Evolutionary conservation across 352 stramenopile genomes (phyloP).

Genomic region (Phytophthora citrophthora): DNA sequence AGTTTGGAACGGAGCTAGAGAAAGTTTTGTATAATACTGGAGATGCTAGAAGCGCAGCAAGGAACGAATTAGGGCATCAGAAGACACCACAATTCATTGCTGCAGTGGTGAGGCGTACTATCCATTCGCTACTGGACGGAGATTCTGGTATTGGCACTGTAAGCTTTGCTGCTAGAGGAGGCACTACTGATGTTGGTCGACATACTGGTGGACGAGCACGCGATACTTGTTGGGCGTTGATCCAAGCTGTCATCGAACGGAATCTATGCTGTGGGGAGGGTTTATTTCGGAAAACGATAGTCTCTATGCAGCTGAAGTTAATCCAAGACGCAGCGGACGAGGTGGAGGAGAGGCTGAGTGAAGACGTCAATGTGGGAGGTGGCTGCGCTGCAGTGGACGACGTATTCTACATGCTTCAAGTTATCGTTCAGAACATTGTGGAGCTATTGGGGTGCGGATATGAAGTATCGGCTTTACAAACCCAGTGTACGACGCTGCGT

Average conservation of each 20-base stretch:
- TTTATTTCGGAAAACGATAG: constrained; percentile 46
- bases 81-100: constrained; percentile 66
- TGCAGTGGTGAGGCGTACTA: constrained; percentile 26
- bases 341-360: background rate
- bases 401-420: constrained; percentile 35
- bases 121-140: constrained; percentile 11
- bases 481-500: constrained; percentile 11
- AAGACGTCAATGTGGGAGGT: constrained; percentile 3
- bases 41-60: constrained; percentile 34
- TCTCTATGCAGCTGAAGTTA: constrained; percentile 38
- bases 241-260: constrained; percentile 40
- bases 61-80: constrained; percentile 41
- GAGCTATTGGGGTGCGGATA: constrained; percentile 27
- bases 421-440: constrained; percentile 9
- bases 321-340: constrained; percentile 18
- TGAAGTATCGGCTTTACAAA: constrained; percentile 14
- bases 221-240: constrained; percentile 66
- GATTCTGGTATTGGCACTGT: background rate
- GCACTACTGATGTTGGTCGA: constrained; percentile 57
- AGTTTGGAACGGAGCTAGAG: constrained; percentile 11
- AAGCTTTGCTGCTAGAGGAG: constrained; percentile 10
- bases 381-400: constrained; percentile 22
- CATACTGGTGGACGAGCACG: constrained; percentile 51
- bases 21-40: constrained; percentile 36
- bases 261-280: constrained; percentile 39